A percentile compares a stretch with the other conserved stretches of the same genome.
Conservation (phyloP, 352 stramenopile genomes). For the Nothophytophthora sp. region DNA sequence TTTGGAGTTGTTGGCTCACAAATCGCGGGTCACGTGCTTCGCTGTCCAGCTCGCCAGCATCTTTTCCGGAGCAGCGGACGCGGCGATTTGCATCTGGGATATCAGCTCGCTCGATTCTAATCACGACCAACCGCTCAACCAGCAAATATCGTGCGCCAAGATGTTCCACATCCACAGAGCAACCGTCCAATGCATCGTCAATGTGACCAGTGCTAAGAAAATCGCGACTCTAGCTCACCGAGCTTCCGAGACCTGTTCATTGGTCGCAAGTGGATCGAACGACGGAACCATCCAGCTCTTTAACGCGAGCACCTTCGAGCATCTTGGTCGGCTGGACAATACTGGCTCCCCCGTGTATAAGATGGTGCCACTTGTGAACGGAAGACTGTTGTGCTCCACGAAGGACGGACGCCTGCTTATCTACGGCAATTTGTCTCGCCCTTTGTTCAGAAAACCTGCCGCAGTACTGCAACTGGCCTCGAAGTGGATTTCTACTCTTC, state of each 20-base stretch:
- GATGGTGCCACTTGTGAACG: constrained; percentile 24
- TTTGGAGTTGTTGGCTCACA: constrained; percentile 40
- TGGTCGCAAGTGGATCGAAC: constrained; percentile 72
- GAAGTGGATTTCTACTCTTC: constrained; percentile 68
- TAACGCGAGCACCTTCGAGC: constrained; percentile 35
- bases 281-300: constrained; percentile 78
- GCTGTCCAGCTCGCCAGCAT: constrained; percentile 21
- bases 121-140: constrained; percentile 1
- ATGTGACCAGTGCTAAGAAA: constrained; percentile 12
- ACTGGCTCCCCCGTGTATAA: constrained; percentile 60
- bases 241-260: constrained; percentile 7
- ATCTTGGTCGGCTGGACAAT: constrained; percentile 45
- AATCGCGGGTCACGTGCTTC: constrained; percentile 56
- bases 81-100: constrained; percentile 62
- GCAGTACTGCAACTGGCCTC: constrained; percentile 43
- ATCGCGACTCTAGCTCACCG: background rate
- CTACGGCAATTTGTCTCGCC: constrained; percentile 28
- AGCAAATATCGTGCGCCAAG: constrained; percentile 16
- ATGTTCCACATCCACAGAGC: constrained; percentile 46
- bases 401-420: constrained; percentile 60
- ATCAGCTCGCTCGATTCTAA: constrained; percentile 9
- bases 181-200: constrained; percentile 56
- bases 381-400: constrained; percentile 60
- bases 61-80: constrained; percentile 63
- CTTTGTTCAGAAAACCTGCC: constrained; percentile 4